phyloP scores from a whole-genome alignment of 331 rosid species.

The Pyrus hybrid region DNA sequence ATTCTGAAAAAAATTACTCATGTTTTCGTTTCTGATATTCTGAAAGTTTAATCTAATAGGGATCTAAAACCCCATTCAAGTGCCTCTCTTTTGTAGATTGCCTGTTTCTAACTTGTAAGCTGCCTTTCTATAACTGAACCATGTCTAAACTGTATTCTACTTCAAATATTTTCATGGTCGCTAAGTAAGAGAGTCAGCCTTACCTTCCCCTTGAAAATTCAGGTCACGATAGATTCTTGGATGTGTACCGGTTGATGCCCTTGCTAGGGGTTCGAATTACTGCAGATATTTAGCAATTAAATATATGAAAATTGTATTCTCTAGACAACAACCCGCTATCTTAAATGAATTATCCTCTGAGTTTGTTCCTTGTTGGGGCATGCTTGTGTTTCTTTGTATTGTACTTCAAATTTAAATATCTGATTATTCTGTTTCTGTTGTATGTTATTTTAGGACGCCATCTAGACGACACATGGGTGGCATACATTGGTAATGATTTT shows the following conservation, averaged over 20 bases:
- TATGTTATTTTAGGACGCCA: constrained; percentile 58
- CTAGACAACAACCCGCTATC: too few species aligned
- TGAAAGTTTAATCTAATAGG: neutral
- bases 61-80: neutral
- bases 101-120: neutral
- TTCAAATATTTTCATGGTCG: neutral
- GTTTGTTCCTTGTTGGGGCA: neutral
- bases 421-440: neutral
- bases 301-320: neutral
- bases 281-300: neutral
- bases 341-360: neutral
- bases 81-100: neutral
- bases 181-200: neutral
- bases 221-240: neutral
- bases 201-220: neutral
- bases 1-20: neutral
- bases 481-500: constrained; percentile 49
- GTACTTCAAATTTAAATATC: neutral
- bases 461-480: constrained; percentile 93
- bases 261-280: neutral
- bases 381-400: neutral
- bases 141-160: neutral
- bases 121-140: neutral
- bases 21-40: neutral
- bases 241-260: neutral